These are phyloP conservation scores for Cyclotella baltica DNA, from an alignment of 108 stramenopile genomes.

Conservation along the genomic window DNA sequence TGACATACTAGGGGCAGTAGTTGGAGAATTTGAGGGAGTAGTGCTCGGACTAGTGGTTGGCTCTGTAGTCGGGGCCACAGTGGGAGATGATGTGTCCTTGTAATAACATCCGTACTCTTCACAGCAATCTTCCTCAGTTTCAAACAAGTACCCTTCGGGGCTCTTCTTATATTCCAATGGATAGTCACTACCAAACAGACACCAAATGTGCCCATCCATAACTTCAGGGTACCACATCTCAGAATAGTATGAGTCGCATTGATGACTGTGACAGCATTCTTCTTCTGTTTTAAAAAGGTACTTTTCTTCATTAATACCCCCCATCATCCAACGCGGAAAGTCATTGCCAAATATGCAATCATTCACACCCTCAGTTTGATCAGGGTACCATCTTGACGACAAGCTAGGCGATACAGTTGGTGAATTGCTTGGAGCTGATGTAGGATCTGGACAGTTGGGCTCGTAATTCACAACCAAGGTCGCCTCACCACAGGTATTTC, in stretches of 20 bases:
- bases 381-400: constrained; percentile 7
- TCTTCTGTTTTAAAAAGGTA: constrained; percentile 7
- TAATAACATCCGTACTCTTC: constrained; percentile 12
- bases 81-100: background rate
- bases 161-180: background rate
- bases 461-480: constrained; percentile 10
- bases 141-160: constrained; percentile 12
- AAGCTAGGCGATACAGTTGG: background rate
- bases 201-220: background rate
- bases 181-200: constrained; percentile 17
- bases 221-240: constrained; percentile 26
- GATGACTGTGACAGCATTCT: constrained; percentile 13
- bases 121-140: constrained; percentile 9
- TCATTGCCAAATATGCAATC: constrained; percentile 15
- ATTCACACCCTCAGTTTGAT: background rate
- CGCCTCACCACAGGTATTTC: background rate
- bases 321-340: constrained; percentile 6
- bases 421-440: background rate
- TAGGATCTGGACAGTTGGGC: constrained; percentile 3
- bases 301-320: background rate
- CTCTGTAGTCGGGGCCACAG: background rate
- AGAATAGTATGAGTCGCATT: constrained; percentile 10
- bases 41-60: background rate
- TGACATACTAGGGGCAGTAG: background rate
- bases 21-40: background rate